Conservation (phyloP, 371 early-diverging fungal genomes). For the Blastocladiella emersonii region DNA sequence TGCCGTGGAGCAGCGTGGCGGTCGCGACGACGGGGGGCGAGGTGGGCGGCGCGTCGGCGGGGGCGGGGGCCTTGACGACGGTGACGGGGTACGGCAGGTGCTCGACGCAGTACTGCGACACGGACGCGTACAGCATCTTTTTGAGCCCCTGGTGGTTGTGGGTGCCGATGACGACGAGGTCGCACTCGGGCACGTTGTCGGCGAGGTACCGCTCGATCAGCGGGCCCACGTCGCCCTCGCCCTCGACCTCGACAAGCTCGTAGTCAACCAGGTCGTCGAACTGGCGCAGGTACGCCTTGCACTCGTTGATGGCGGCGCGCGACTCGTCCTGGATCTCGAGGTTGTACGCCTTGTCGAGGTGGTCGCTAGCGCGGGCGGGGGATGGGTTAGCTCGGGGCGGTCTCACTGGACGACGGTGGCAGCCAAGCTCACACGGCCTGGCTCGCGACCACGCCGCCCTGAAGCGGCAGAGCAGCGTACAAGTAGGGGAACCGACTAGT, state of each 20-base stretch:
- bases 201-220: neutral
- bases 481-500: slow-evolving; percentile 1
- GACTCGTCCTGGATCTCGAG: slow-evolving; percentile 7
- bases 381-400: neutral
- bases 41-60: neutral
- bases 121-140: neutral
- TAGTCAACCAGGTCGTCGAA: slow-evolving; percentile 1
- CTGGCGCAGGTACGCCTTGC: neutral
- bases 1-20: no score
- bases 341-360: slow-evolving; percentile 10
- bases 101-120: slow-evolving; percentile 1
- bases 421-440: no score
- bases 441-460: no score
- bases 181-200: neutral
- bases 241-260: slow-evolving; percentile 4
- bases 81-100: slow-evolving; percentile 1
- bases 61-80: slow-evolving; percentile 2
- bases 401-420: no score
- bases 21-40: no score
- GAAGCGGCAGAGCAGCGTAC: no score
- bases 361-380: neutral
- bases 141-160: slow-evolving; percentile 2
- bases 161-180: slow-evolving; percentile 6
- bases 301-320: neutral
- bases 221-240: slow-evolving; percentile 7